Base-by-base conservation (phyloP, 192 early-diverging fungal genomes). In the Funneliformis geosporum region DNA sequence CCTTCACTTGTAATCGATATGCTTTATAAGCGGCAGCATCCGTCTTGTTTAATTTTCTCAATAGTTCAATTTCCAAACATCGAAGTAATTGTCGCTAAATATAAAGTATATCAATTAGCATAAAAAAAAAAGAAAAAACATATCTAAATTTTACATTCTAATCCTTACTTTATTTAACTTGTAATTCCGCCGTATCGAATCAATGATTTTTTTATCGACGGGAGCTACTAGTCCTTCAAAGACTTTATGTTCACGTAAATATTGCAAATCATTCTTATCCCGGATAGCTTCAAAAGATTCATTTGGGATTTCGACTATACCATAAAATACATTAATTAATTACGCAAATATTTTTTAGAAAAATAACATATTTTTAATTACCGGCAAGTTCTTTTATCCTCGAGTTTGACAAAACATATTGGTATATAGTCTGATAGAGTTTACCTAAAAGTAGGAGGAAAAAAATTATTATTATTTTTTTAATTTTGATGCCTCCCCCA, bases 221-320 rank as follows among this genome's bases (percentile, higher is more conserved):
- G 94, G 93, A 9, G 89, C 85, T 38, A 82, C 64, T 8, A 96
- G 67, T 8, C 87, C 86, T 33, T 89, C 88, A 65, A 94, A 92
- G 4, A 86, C 89, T 7, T 85, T 82, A 10, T 87, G 82, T 1
- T 87, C 75, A 8, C 89, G 76, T 61, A 98, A 84, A 28, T 84
- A 83, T 38, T 86, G 83, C 83, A 96, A 83, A 81, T 97, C 97
- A 80, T 91, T 92, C 78, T 90, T 89, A 74, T 99, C 97, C 5
- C 97, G 90, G 83, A 99, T 82, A 76, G 94, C 93, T 69, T 87
- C 87, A 80, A 97, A 99, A 0, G 86, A 89, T 70, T 97, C 96
- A 80, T 95, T 97, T 6, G 96, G 96, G 81, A 97, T 96, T 83
- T 99, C 97, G 12, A 99, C 97, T 82, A 88, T 66, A 44, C 4